These are phyloP conservation scores for Tetrahymena elliotti DNA, from an alignment of 73 alveolate species.

Conservation along the genomic window DNA sequence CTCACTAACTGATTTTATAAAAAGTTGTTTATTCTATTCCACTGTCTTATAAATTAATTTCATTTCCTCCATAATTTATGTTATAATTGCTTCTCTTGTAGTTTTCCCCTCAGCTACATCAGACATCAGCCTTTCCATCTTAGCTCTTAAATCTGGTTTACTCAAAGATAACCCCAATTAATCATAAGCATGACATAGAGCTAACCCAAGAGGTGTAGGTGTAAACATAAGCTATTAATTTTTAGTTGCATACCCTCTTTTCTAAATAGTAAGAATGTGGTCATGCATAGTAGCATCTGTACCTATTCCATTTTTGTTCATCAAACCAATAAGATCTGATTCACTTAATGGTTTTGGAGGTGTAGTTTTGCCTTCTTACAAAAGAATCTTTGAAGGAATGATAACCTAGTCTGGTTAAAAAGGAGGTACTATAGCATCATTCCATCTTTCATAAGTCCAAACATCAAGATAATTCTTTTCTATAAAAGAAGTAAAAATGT, in stretches of 20 bases:
- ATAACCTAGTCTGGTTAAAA: constrained; percentile 69
- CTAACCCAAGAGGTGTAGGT: constrained; percentile 94
- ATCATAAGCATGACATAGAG: constrained; percentile 89
- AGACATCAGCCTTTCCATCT: constrained; percentile 92
- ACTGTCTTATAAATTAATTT: constrained; percentile 57
- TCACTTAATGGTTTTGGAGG: constrained; percentile 97
- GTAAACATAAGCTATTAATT: constrained; percentile 60
- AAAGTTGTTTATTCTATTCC: constrained; percentile 27
- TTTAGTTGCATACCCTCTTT: constrained; percentile 90
- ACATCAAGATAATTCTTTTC: constrained; percentile 87
- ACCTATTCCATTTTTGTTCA: constrained; percentile 99
- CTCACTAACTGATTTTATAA: constrained; percentile 42
- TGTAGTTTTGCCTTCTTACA: constrained; percentile 81
- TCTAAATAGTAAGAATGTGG: constrained; percentile 91
- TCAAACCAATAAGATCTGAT: constrained; percentile 87
- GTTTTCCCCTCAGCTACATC: constrained; percentile 74
- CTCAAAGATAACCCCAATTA: constrained; percentile 77
- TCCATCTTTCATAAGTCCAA: constrained; percentile 91
- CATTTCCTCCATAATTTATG: constrained; percentile 71
- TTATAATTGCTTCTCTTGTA: constrained; percentile 61
- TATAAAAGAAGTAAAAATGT: constrained; percentile 39
- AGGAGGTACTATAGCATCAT: constrained; percentile 74
- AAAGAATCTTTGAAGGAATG: constrained; percentile 50
- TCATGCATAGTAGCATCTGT: constrained; percentile 99
- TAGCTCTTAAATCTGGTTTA: constrained; percentile 90